Evolutionary conservation across 2,329 filamentous ascomycete species (phyloP), one percentile per base, ranked within the genome.

Genomic region (Colletotrichum gloeosporioides): DNA sequence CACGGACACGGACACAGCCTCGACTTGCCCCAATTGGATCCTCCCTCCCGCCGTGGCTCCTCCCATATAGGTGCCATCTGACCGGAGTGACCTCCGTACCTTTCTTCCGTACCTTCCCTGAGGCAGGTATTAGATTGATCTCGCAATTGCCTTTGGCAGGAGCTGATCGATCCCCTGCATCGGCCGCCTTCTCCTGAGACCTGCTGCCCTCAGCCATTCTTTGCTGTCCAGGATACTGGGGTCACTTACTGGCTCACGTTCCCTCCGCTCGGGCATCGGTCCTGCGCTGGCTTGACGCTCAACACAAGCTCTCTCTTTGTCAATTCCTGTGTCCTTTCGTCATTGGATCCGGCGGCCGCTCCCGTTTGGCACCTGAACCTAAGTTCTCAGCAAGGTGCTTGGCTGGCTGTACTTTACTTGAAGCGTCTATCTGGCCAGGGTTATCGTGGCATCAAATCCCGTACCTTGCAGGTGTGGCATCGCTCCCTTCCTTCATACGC

Each of bases 261-360:
- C 73, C 73, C 69, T 75, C 72, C 62, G 73, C 68, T 75, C 31
- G 59, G 73, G 27, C 72, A 22, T 55, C 18, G 61, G 27, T 61
- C 34, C 59, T 66, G 61, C 72, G 65, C 69, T 59, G 68, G 49
- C n/a, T 75, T 27, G 61, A 66, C 68, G 32, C 69, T 36, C 49
- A 69, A 69, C 66, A 69, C 49, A 69, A 59, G 18, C 29, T 64
- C 61, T 64, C 32, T 64, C 32, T 64, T 25, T 61, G 57, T n/a
- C 27, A 61, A 61, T 64, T 64, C 32, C 32, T 32, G 32, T 64
- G 6, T 64, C 61, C 32, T 64, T 10, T 64, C 29, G 44, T 67
- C 44, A 36, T 22, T 65, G 55, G 32, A 64, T 32, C 57, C 16
- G 6, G 27, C 31, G 29, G 57, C 27, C 57, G 44, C 57, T 61